Evolutionary conservation across 805 yeast species (phyloP).

Genomic region (Ogataea paradorogensis): DNA sequence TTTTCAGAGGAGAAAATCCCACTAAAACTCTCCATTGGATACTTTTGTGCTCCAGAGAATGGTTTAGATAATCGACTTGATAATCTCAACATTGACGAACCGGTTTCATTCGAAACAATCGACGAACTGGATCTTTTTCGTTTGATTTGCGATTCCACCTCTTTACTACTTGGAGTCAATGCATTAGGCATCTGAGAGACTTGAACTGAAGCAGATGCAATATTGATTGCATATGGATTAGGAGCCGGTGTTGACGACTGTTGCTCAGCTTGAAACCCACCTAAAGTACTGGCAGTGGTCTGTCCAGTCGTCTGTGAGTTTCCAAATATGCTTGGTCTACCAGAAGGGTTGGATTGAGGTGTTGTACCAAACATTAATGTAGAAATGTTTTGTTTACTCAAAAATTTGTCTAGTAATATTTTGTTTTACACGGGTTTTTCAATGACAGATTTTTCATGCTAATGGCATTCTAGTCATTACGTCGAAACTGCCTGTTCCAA

Average conservation of each 20-base stretch:
- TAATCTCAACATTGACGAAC: conserved; percentile 14
- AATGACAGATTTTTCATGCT: conserved; percentile 10
- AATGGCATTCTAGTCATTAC: conserved; percentile 52
- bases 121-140: conserved; percentile 25
- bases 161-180: conserved; percentile 21
- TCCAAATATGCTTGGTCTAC: conserved; percentile 25
- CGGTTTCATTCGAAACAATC: conserved; percentile 11
- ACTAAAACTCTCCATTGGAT: conserved; percentile 26
- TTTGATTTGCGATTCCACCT: conserved; percentile 15
- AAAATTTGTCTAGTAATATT: conserved; percentile 8
- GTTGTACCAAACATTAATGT: conserved; percentile 26
- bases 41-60: conserved; percentile 18
- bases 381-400: conserved; percentile 4
- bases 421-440: conserved; percentile 6
- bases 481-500: conserved; percentile 97
- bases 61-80: conserved; percentile 22
- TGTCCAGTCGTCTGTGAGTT: conserved; percentile 25
- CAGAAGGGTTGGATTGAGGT: conserved; percentile 19
- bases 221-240: conserved; percentile 27
- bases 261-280: conserved; percentile 7
- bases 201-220: conserved; percentile 13
- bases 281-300: conserved; percentile 18
- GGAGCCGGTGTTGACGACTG: conserved; percentile 15
- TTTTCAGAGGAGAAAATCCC: conserved; percentile 31
- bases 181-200: conserved; percentile 31